phyloP scores from a whole-genome alignment of 345 rosid genomes.

The Linum lewisii region DNA sequence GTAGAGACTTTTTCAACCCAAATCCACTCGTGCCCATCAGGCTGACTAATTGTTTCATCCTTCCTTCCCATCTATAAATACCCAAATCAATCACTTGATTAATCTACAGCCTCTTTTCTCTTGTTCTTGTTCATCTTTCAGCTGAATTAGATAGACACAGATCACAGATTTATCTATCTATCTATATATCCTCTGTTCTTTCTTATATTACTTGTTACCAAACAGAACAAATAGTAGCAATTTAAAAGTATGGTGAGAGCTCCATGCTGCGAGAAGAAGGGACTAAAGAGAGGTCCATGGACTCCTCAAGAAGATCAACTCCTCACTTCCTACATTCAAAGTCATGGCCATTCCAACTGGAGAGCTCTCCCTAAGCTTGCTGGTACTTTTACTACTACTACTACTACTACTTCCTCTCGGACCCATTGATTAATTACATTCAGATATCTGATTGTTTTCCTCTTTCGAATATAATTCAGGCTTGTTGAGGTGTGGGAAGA shows the following conservation, averaged over 20 bases:
- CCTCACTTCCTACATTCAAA: constrained; percentile 22
- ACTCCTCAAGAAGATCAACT: constrained; percentile 29
- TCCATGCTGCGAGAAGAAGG: neutral
- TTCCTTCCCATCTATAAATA: no score
- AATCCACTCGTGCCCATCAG: no score
- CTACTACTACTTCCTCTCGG: no score
- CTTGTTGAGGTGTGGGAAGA: constrained; percentile 47
- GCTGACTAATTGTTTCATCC: no score
- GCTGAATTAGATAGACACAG: no score
- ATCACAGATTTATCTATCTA: no score
- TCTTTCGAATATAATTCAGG: constrained; percentile 20
- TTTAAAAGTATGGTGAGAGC: neutral
- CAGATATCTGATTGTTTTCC: neutral
- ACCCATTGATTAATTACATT: no score
- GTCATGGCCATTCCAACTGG: constrained; percentile 35
- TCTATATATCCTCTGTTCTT: neutral
- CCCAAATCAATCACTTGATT: no score
- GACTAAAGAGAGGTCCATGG: constrained; percentile 27
- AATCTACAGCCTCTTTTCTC: no score
- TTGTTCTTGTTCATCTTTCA: no score
- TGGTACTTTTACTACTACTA: constrained; percentile 19
- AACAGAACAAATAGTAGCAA: neutral
- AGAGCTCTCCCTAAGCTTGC: constrained; percentile 30
- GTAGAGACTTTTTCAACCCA: no score
- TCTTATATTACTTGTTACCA: neutral